Conservation (phyloP, 257 asterid genomes). For the Primulina tabacum region DNA sequence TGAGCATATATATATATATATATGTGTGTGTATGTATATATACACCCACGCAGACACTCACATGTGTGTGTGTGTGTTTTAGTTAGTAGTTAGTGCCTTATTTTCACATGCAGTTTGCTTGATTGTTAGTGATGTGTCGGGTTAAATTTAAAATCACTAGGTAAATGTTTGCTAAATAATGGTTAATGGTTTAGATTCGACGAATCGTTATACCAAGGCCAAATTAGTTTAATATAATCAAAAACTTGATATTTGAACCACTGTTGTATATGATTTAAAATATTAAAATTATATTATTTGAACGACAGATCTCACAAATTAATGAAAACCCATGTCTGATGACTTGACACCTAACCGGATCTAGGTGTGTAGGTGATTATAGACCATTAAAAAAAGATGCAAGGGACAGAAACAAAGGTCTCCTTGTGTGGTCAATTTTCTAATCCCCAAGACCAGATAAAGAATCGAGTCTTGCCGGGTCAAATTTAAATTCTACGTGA, state of each 20-base stretch:
- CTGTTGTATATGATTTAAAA: too few relatives aligned
- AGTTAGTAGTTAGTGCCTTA: not conserved
- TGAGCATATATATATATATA: too few relatives aligned
- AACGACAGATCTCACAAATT: too few relatives aligned
- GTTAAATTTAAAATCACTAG: not conserved
- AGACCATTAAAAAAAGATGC: too few relatives aligned
- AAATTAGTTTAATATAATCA: not conserved
- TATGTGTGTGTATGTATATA: too few relatives aligned
- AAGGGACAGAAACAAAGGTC: conserved; percentile 33
- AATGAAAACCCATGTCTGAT: too few relatives aligned
- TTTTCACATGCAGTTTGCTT: not conserved
- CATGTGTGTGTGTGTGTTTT: not conserved
- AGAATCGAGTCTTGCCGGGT: conserved; percentile 44
- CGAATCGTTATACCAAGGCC: not conserved
- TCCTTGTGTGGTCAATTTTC: conserved; percentile 32
- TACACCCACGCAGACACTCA: too few relatives aligned
- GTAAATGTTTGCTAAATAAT: not conserved
- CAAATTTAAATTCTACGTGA: conserved; percentile 33
- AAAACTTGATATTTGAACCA: too few relatives aligned
- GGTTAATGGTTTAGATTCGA: not conserved
- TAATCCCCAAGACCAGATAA: conserved; percentile 28
- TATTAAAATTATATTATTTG: too few relatives aligned
- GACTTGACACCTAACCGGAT: too few relatives aligned
- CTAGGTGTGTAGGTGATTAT: too few relatives aligned
- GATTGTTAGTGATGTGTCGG: not conserved